phyloP scores from a whole-genome alignment of 257 asterid species.

The Thymus mandschuricus region DNA sequence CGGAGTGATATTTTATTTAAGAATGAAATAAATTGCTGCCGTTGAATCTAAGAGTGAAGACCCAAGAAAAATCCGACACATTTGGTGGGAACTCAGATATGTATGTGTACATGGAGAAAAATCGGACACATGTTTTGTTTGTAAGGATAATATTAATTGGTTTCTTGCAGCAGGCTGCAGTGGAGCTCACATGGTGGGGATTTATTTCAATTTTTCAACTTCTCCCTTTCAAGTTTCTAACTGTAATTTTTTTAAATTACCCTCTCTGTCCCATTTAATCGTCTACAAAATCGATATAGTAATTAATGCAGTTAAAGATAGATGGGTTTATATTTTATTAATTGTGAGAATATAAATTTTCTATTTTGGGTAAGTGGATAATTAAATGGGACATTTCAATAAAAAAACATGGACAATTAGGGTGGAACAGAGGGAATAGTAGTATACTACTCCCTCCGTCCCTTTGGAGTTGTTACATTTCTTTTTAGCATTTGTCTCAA shows the following conservation, averaged over 20 bases:
- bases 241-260: background rate
- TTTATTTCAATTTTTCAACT: background rate
- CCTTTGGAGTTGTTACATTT: no score
- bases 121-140: background rate
- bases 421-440: no score
- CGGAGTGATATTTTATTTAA: background rate
- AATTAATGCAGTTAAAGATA: no score
- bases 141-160: slow-evolving; percentile 1
- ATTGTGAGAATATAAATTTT: no score
- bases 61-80: slow-evolving; percentile 7
- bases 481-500: no score
- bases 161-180: background rate
- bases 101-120: background rate
- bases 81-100: background rate
- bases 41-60: background rate
- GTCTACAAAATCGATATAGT: no score
- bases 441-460: no score
- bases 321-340: no score
- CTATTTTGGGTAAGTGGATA: no score
- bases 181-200: slow-evolving; percentile 37
- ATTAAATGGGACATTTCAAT: no score
- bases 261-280: no score
- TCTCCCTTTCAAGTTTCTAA: background rate
- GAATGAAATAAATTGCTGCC: background rate
- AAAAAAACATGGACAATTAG: no score